These are phyloP conservation scores for Russula olivacea DNA, from an alignment of 768 basidiomycete species.

Conservation along the genomic window DNA sequence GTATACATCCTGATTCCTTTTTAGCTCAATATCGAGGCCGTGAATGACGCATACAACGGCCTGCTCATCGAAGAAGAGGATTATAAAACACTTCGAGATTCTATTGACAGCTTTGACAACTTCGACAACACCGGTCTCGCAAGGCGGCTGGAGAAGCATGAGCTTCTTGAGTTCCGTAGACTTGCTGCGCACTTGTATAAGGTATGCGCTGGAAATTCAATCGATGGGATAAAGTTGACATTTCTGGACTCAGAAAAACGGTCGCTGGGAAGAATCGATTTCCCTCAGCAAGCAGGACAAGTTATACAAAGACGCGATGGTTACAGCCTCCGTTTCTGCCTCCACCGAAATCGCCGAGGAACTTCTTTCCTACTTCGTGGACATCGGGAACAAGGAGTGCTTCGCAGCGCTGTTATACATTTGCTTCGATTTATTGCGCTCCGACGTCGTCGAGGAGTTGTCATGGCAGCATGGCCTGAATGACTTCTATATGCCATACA, in stretches of 20 bases:
- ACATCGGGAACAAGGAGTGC: slow-evolving; percentile 98
- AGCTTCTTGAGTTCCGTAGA: slow-evolving; percentile 89
- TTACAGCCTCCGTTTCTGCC: slow-evolving; percentile 81
- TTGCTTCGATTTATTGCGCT: slow-evolving; percentile 92
- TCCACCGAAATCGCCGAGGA: slow-evolving; percentile 93
- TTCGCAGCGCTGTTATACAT: slow-evolving; percentile 86
- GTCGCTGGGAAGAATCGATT: slow-evolving; percentile 94
- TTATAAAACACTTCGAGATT: slow-evolving; percentile 94
- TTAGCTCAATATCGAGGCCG: slow-evolving; percentile 90
- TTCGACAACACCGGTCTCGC: slow-evolving; percentile 91
- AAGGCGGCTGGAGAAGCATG: slow-evolving; percentile 79
- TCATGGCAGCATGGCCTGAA: slow-evolving; percentile 95
- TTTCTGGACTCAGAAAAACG: slow-evolving; percentile 67
- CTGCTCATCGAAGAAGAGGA: slow-evolving; percentile 99
- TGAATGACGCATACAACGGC: slow-evolving; percentile 97
- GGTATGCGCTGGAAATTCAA: slow-evolving; percentile 37
- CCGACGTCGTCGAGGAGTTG: slow-evolving; percentile 89
- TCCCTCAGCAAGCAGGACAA: slow-evolving; percentile 93
- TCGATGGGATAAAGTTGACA: neutral
- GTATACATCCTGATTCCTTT: neutral
- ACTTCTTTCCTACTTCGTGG: slow-evolving; percentile 91
- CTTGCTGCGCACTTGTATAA: slow-evolving; percentile 96
- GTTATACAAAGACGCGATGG: slow-evolving; percentile 92
- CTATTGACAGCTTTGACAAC: slow-evolving; percentile 97
- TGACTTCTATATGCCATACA: slow-evolving; percentile 97